These are phyloP conservation scores for Spinacia oleracea DNA, from an alignment of 179 eudicot species.

Conservation along the genomic window DNA sequence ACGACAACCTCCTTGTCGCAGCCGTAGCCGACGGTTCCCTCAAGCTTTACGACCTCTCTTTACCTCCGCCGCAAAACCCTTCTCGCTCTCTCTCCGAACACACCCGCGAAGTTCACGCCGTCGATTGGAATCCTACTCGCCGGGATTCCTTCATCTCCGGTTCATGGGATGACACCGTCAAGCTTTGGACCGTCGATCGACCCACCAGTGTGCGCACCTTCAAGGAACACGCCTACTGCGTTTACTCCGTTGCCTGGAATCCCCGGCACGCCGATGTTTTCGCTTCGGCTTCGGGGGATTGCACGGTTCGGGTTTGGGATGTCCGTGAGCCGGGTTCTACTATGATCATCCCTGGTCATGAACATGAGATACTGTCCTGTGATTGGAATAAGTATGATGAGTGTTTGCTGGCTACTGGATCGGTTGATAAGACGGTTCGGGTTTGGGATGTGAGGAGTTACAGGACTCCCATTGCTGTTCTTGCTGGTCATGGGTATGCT, in stretches of 20 bases:
- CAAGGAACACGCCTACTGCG: slow-evolving; percentile 87
- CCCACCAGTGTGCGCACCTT: slow-evolving; percentile 76
- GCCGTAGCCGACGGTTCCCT: slow-evolving; percentile 85
- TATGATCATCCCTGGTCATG: slow-evolving; percentile 88
- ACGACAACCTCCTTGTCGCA: slow-evolving; percentile 75
- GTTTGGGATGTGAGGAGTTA: slow-evolving; percentile 89
- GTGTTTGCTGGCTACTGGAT: slow-evolving; percentile 67
- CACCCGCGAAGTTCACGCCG: slow-evolving; percentile 71
- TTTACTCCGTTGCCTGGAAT: slow-evolving; percentile 77
- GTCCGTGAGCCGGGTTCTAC: slow-evolving; percentile 91
- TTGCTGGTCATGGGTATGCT: slow-evolving; percentile 76
- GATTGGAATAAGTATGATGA: slow-evolving; percentile 97
- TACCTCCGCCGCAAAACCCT: slow-evolving; percentile 72
- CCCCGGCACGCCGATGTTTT: slow-evolving; percentile 87
- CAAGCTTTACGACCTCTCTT: slow-evolving; percentile 77
- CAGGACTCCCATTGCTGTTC: slow-evolving; percentile 66
- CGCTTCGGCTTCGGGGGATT: slow-evolving; percentile 94
- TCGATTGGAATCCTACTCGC: slow-evolving; percentile 71
- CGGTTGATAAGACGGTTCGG: slow-evolving; percentile 81
- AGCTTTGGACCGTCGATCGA: slow-evolving; percentile 83
- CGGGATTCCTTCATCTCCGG: slow-evolving; percentile 71
- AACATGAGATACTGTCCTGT: slow-evolving; percentile 73
- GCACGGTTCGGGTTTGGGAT: slow-evolving; percentile 90
- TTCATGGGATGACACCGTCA: slow-evolving; percentile 85
- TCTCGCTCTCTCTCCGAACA: slow-evolving; percentile 79